phyloP scores from a whole-genome alignment of 2,329 filamentous ascomycete species.

The Lojkania enalia region DNA sequence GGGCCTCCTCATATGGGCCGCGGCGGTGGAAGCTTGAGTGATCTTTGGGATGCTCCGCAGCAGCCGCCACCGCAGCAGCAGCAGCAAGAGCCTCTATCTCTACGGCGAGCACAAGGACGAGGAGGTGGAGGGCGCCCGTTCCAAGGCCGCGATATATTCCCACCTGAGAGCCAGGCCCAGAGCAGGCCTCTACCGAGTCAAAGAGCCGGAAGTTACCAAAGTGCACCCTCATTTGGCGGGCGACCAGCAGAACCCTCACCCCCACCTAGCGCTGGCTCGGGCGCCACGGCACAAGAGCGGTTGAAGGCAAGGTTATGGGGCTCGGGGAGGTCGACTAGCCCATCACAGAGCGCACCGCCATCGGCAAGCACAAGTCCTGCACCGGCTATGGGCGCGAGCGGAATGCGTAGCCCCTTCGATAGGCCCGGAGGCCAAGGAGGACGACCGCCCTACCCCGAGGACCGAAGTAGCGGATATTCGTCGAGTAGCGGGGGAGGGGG shows the following conservation, averaged over 20 bases:
- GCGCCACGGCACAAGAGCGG: conserved; percentile 73
- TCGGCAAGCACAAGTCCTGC: conserved; percentile 22
- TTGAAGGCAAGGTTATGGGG: conserved; percentile 80
- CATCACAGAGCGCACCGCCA: conserved; percentile 44
- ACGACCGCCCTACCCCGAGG: conserved; percentile 37
- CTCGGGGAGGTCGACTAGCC: conserved; percentile 63
- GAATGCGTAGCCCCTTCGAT: conserved; percentile 33
- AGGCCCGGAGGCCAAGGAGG: conserved; percentile 21
- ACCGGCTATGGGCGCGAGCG: conserved; percentile 9
- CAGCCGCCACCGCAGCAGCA: conserved; percentile 34
- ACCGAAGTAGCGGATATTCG: conserved; percentile 34
- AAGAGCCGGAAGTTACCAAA: conserved; percentile 75
- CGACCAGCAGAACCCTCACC: conserved; percentile 44
- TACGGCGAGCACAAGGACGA: conserved; percentile 50
- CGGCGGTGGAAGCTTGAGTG: conserved; percentile 56
- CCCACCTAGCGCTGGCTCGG: conserved; percentile 46
- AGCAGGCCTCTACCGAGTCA: conserved; percentile 72
- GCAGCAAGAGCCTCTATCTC: conserved; percentile 47
- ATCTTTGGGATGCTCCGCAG: conserved; percentile 60
- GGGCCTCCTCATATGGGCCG: conserved; percentile 39
- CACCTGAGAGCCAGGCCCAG: conserved; percentile 41
- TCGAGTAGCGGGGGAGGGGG: too few species aligned
- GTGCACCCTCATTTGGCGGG: conserved; percentile 42
- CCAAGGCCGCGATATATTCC: conserved; percentile 34
- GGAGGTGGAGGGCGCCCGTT: conserved; percentile 40